These are phyloP conservation scores for Chenopodium formosanum DNA, from an alignment of 148 eudicot genomes.

Conservation along the genomic window DNA sequence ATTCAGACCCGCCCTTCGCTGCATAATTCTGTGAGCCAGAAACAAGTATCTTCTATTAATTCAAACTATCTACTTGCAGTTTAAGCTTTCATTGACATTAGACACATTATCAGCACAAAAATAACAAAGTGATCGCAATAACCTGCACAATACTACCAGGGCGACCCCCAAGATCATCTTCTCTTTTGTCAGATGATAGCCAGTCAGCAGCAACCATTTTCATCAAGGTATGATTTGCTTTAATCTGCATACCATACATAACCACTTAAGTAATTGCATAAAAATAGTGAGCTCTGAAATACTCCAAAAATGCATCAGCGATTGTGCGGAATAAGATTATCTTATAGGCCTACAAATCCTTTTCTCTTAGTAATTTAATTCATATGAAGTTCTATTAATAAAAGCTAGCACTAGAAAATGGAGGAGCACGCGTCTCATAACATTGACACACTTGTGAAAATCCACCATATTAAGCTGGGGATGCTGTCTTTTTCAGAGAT, in stretches of 20 bases:
- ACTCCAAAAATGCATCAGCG: no score
- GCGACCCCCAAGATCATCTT: conserved; percentile 68
- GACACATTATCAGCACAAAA: neutral
- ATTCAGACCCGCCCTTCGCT: conserved; percentile 58
- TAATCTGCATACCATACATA: conserved; percentile 36
- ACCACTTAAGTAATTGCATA: neutral
- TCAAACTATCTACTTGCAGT: neutral
- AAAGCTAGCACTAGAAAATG: neutral
- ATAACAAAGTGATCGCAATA: neutral
- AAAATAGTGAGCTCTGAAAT: neutral
- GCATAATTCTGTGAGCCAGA: conserved; percentile 55
- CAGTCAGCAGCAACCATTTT: conserved; percentile 72
- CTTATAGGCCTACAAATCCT: neutral
- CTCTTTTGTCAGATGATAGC: conserved; percentile 65
- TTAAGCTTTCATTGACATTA: neutral
- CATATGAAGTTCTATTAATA: neutral
- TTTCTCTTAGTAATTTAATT: neutral
- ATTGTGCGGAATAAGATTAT: no score
- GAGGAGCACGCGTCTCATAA: neutral
- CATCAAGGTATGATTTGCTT: conserved; percentile 59
- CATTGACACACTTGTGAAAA: neutral
- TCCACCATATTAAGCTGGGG: neutral
- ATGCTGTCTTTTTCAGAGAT: neutral
- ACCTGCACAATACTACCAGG: conserved; percentile 70
- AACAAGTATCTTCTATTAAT: neutral